A percentile compares a stretch with the other conserved stretches of the same genome.
Evolutionary conservation across 2,329 filamentous ascomycete species (phyloP).

Genomic region (Microdochium bolleyi): DNA sequence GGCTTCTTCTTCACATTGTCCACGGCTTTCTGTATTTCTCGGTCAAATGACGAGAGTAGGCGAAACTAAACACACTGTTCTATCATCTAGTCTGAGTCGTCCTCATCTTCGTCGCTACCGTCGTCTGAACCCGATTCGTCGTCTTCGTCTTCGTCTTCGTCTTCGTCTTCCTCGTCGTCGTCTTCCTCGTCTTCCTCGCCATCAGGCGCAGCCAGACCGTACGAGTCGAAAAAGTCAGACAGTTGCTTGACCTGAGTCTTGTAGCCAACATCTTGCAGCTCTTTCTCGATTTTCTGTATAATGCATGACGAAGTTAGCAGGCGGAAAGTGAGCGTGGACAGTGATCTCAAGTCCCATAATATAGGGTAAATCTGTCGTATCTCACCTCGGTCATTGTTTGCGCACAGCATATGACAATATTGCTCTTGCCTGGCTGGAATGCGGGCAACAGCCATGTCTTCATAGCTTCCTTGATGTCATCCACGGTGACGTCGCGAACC

Average conservation of each 20-base stretch:
- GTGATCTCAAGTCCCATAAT: too few relatives aligned
- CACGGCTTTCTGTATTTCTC: too few relatives aligned
- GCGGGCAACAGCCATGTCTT: conserved; percentile 68
- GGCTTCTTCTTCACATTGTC: too few relatives aligned
- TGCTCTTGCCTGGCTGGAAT: conserved; percentile 73
- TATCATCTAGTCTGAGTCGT: background rate
- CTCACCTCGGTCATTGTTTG: conserved; percentile 77
- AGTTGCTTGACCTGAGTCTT: conserved; percentile 67
- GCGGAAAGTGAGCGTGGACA: too few relatives aligned
- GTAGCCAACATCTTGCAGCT: conserved; percentile 71
- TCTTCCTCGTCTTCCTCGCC: conserved; percentile 38
- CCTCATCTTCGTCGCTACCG: background rate
- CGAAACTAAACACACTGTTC: too few relatives aligned
- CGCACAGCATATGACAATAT: conserved; percentile 83
- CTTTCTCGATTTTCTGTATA: conserved; percentile 65
- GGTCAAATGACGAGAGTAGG: too few relatives aligned
- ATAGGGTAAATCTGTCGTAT: conserved; percentile 9
- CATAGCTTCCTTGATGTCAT: conserved; percentile 71
- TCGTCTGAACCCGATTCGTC: conserved; percentile 3
- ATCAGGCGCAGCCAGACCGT: conserved; percentile 63
- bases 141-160: conserved; percentile 1
- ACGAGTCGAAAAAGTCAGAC: conserved; percentile 80
- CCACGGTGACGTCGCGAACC: conserved; percentile 66
- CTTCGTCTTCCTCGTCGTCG: conserved; percentile 10
- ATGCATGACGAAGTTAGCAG: too few relatives aligned